Conservation (phyloP, 129 eudicot species). For the Rutidosis leptorrhynchoides region DNA sequence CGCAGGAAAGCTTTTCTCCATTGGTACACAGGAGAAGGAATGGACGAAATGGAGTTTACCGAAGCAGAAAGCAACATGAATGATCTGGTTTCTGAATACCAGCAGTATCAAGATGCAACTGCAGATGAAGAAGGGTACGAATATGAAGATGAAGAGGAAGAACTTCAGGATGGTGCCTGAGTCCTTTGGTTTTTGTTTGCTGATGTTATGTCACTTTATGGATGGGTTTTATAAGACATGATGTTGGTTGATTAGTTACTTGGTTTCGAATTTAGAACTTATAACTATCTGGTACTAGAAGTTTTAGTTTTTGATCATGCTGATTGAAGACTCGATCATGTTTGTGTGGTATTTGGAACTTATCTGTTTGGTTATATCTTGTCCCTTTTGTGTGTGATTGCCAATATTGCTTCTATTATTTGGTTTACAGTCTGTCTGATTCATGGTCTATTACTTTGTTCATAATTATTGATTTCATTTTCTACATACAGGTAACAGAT, state of each 20-base stretch:
- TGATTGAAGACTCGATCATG: not conserved
- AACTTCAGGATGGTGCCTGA: conserved; percentile 3
- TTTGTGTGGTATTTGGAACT: not conserved
- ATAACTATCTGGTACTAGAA: not conserved
- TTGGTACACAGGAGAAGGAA: conserved; percentile 74
- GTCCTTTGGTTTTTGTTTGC: not conserved
- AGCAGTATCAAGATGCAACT: conserved; percentile 51
- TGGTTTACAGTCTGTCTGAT: not conserved
- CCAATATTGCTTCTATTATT: not conserved
- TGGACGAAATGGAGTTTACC: conserved; percentile 76
- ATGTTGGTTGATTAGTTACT: not conserved
- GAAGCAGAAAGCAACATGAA: conserved; percentile 86
- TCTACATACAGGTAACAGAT: too few relatives aligned
- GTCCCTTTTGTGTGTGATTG: not conserved
- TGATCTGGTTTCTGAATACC: conserved; percentile 78
- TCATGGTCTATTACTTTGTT: too few relatives aligned
- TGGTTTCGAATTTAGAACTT: not conserved
- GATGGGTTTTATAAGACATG: not conserved
- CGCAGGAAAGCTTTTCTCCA: conserved; percentile 71
- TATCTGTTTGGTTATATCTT: not conserved
- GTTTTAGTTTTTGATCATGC: not conserved
- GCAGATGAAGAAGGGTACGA: conserved; percentile 11
- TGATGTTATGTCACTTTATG: not conserved
- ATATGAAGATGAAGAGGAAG: conserved; percentile 7
- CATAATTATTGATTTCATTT: too few relatives aligned